Evolutionary conservation across 192 early-diverging fungal genomes (phyloP), one percentile per base, ranked within the genome.

Genomic region (Coemansia sp.): DNA sequence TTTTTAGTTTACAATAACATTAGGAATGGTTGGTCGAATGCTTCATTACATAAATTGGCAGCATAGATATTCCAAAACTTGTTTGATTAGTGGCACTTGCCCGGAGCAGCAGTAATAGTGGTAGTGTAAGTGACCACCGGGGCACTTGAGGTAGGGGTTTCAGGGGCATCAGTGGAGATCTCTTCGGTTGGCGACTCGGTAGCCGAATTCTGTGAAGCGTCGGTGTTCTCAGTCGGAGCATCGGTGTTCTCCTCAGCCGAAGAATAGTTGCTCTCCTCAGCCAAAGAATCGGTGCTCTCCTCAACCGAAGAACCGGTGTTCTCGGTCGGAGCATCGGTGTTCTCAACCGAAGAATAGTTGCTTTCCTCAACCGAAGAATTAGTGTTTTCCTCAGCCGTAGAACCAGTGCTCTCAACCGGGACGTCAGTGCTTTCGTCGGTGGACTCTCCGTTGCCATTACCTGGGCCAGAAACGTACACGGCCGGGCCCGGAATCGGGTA

Each of bases 401-500:
- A 2, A 43, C 0, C 14, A 1, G 11, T 16, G 3, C 14, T 45
- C 1, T 56, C 47, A 58, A 22, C 23, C 1, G 47, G 19, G 1
- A 2, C 31, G 5, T 49, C 21, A 21, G 61, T 10, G 11, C 59
- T 61, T 19, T 49, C 48, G 5, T 22, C 16, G 21, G 19, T 3
- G 6, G 48, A 49, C 7, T 19, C 48, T 17, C n/a, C 43, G 6
- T 10, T 47, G 14, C 14, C 43, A 12, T 47, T 47, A 35, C 45
- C 65, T 11, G 63, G 23, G 38, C 65, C 65, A 26, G 65, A n/a
- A 51, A 68, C 50, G 26, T 73, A 73, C 19, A 73, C 60, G 1
- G 64, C 58, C 0, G 72, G 72, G 0, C 72, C 72, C 3, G 72
- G 72, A 11, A 75, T 69, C 12, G 51, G 62, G 29, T 75, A 75